Evolutionary conservation across 768 basidiomycete genomes (phyloP).

Genomic region (Kwoniella newhampshirensis): DNA sequence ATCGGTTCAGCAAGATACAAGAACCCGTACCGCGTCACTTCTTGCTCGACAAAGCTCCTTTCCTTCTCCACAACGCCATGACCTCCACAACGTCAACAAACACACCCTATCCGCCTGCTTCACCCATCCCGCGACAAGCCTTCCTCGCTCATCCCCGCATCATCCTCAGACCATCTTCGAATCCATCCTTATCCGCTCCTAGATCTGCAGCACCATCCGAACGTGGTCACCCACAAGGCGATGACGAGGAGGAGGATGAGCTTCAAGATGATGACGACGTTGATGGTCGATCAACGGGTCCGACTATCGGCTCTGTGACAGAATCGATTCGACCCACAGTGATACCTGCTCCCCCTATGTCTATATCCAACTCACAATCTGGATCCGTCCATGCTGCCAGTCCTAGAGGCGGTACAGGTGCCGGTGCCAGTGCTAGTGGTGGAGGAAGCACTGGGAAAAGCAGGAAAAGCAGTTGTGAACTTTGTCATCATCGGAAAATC

Average conservation of each 20-base stretch:
- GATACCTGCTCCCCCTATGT: conserved; percentile 1
- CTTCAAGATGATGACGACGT: conserved; percentile 4
- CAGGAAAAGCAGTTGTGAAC: conserved; percentile 41
- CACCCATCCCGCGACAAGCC: background rate
- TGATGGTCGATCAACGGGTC: background rate
- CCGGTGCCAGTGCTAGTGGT: conserved; percentile 4
- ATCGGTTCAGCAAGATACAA: no score
- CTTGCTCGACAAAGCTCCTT: no score
- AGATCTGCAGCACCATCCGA: background rate
- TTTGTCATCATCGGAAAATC: conserved; percentile 44
- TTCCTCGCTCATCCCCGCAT: conserved; percentile 1
- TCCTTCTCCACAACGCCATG: background rate
- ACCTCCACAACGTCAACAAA: conserved; percentile 7
- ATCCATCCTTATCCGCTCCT: background rate
- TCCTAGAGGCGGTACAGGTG: conserved; percentile 8
- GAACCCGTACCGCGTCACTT: no score
- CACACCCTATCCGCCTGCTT: background rate
- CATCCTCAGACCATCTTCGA: conserved; percentile 5
- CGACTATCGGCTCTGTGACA: background rate
- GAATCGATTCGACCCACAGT: background rate
- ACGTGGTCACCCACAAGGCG: conserved; percentile 1
- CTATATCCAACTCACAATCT: background rate
- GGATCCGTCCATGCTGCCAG: conserved; percentile 5
- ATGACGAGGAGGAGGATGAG: conserved; percentile 7
- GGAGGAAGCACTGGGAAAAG: conserved; percentile 36